Conservation (phyloP, 2,329 filamentous ascomycete genomes). For the Monosporascus sp. region DNA sequence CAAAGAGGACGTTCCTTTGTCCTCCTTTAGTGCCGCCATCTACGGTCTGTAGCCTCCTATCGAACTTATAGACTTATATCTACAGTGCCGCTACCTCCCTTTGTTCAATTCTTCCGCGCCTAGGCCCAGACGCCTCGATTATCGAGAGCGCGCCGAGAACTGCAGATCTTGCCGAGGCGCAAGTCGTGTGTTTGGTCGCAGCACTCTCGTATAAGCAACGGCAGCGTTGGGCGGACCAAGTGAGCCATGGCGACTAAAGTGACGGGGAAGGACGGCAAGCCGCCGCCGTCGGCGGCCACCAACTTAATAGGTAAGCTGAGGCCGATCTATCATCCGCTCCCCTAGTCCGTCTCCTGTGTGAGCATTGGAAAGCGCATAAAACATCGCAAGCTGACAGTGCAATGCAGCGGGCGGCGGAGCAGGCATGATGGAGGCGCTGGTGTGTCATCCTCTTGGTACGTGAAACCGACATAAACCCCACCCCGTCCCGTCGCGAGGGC, state of each 20-base stretch:
- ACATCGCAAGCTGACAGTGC: conserved; percentile 11
- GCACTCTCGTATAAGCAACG: not conserved
- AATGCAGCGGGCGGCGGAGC: conserved; percentile 81
- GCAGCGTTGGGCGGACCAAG: conserved; percentile 16
- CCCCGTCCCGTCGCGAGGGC: not conserved
- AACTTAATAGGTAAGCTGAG: conserved; percentile 75
- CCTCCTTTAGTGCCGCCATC: too few species aligned
- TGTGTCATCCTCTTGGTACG: conserved; percentile 84
- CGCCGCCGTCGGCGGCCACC: conserved; percentile 77
- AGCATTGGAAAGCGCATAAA: too few species aligned
- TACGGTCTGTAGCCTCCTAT: too few species aligned
- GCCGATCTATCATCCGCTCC: not conserved
- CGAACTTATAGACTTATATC: too few species aligned
- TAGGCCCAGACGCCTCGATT: too few species aligned
- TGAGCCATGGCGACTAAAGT: conserved; percentile 37
- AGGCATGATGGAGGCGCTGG: conserved; percentile 98
- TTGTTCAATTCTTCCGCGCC: too few species aligned
- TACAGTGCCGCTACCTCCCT: too few species aligned
- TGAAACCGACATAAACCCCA: not conserved
- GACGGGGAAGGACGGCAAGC: conserved; percentile 52
- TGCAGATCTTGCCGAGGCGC: too few species aligned
- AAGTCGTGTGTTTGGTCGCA: too few species aligned
- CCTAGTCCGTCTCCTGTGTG: not conserved
- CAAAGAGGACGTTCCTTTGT: too few species aligned
- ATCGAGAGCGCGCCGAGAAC: too few species aligned